Evolutionary conservation across 2,329 filamentous ascomycete genomes (phyloP).

Genomic region (Penicillium griseofulvum): DNA sequence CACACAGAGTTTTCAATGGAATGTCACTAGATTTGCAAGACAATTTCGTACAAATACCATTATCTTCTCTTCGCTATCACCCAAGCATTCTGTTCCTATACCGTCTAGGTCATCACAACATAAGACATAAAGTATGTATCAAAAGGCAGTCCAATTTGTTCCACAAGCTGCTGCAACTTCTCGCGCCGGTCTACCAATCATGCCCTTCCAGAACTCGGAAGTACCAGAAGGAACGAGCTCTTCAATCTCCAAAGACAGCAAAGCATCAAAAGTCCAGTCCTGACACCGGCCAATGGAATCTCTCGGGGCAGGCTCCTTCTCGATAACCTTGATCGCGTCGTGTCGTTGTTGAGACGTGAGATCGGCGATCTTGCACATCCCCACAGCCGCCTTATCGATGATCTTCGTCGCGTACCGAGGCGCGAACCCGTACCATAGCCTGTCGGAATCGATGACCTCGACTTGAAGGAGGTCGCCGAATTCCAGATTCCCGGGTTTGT

Average conservation of each 20-base stretch:
- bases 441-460: conserved; percentile 19
- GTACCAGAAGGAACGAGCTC: conserved; percentile 26
- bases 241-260: conserved; percentile 26
- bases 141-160: conserved; percentile 11
- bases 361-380: conserved; percentile 19
- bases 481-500: conserved; percentile 11
- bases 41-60: neutral
- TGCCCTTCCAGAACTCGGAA: conserved; percentile 24
- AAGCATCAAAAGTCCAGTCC: conserved; percentile 26
- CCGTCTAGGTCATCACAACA: neutral
- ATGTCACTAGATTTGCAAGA: neutral
- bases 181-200: conserved; percentile 18
- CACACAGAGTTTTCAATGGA: neutral
- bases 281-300: conserved; percentile 23
- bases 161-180: conserved; percentile 13
- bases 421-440: conserved; percentile 26
- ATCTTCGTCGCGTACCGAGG: conserved; percentile 20
- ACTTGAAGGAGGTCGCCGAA: conserved; percentile 30
- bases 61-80: neutral
- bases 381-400: conserved; percentile 22
- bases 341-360: conserved; percentile 17
- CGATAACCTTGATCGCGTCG: conserved; percentile 20
- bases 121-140: neutral
- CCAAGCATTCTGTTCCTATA: neutral
- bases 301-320: conserved; percentile 18